Conservation (phyloP, 257 asterid species). For the Solanum acaule region DNA sequence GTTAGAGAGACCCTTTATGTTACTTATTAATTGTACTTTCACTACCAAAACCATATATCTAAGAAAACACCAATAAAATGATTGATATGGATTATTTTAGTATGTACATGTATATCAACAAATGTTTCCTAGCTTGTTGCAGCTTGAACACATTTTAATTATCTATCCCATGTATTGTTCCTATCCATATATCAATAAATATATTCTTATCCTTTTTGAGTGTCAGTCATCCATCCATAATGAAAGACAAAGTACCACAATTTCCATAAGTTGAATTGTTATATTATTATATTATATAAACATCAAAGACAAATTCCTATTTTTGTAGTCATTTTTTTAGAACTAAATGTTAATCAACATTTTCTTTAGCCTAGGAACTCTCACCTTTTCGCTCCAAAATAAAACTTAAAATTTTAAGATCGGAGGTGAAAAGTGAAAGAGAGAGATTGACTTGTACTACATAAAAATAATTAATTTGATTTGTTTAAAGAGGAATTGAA, state of each 20-base stretch:
- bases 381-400: rapidly evolving
- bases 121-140: too few species aligned
- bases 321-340: background rate
- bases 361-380: background rate
- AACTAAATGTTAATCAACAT: background rate
- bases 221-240: too few species aligned
- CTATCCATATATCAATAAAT: too few species aligned
- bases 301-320: background rate
- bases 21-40: too few species aligned
- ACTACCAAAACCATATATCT: too few species aligned
- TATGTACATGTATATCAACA: too few species aligned
- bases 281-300: background rate
- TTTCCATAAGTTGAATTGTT: background rate
- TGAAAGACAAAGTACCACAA: background rate
- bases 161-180: too few species aligned
- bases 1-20: too few species aligned
- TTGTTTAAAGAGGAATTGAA: background rate
- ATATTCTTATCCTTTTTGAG: too few species aligned
- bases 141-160: too few species aligned
- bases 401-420: background rate
- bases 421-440: background rate
- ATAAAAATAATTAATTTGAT: background rate
- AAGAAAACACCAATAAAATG: too few species aligned
- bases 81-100: too few species aligned
- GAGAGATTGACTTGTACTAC: background rate